Evolutionary conservation across 805 yeast species (phyloP), one percentile per base, ranked within the genome.

Genomic region (Monosporozyma solicola): DNA sequence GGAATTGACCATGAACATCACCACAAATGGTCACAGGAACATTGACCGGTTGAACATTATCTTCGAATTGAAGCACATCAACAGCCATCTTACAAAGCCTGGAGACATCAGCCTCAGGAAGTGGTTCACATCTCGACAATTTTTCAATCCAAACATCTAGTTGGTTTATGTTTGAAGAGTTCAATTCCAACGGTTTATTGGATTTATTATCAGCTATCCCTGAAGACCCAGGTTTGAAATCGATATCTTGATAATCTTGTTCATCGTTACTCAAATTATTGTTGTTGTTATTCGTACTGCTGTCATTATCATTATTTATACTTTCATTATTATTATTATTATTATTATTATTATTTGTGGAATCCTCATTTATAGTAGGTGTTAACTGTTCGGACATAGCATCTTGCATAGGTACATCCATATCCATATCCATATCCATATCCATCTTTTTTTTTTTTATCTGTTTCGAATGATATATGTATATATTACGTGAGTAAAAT

Each of bases 21-120:
- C 97, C 97, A 75, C 97, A 92, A 59, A 91, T 90, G 20, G 98
- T 92, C 37, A 94, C 98, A 5, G 99, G 99, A 8, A 90, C 92
- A 57, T 81, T 82, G 48, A 92, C 97, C 1, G 96, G 96, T 72
- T 92, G 97, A 50, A 92, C 96, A 67, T 94, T 92, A 61, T 87
- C 91, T 73, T 91, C 97, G 61, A 83, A 84, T 68, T 88, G 95
- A 62, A 91, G 74, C 35, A 90, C 94, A 60, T 91, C 97, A 55
- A 85, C 83, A 25, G 96, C 97, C 94, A 87, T 86, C 58, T 83
- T 85, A 66, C 97, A 90, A 57, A 90, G 73, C 62, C 79, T 77
- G 59, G 82, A 82, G 25, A 91, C 95, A 55, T 87, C 90, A 37
- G 80, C 82, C 71, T 90, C 97, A 41, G 82, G 74, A 54, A 90